These are phyloP conservation scores for Haplosporangium gracile DNA, from an alignment of 192 early-diverging fungal species.

Conservation along the genomic window DNA sequence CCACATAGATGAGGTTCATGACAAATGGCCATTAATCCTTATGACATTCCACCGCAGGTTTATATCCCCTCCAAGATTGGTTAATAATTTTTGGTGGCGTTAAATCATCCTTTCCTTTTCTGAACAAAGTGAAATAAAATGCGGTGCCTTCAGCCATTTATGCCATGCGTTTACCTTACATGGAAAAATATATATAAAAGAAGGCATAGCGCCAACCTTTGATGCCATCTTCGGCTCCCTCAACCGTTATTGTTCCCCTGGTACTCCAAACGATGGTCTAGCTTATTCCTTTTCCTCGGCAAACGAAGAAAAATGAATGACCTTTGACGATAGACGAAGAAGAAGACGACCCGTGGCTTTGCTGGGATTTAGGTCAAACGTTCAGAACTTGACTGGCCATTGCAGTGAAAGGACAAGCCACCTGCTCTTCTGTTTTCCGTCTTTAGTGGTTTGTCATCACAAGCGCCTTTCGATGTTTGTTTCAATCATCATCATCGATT, in stretches of 20 bases:
- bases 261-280: neutral
- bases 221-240: neutral
- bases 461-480: neutral
- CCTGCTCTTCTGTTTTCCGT: neutral
- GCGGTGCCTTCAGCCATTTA: neutral
- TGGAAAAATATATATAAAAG: neutral
- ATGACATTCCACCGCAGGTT: neutral
- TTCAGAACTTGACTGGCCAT: neutral
- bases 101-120: neutral
- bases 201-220: neutral
- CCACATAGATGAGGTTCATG: neutral
- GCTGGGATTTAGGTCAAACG: neutral
- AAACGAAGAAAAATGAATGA: neutral
- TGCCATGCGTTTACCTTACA: neutral
- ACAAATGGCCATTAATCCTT: neutral
- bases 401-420: neutral
- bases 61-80: neutral
- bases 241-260: too few relatives aligned
- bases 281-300: neutral
- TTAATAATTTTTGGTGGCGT: constrained; percentile 5
- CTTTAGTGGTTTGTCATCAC: neutral
- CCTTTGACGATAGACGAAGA: neutral
- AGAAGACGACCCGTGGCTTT: neutral
- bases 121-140: neutral
- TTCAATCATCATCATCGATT: too few relatives aligned